These are phyloP conservation scores for Geotrichum reessii DNA, from an alignment of 1,139 yeast species.

Conservation along the genomic window DNA sequence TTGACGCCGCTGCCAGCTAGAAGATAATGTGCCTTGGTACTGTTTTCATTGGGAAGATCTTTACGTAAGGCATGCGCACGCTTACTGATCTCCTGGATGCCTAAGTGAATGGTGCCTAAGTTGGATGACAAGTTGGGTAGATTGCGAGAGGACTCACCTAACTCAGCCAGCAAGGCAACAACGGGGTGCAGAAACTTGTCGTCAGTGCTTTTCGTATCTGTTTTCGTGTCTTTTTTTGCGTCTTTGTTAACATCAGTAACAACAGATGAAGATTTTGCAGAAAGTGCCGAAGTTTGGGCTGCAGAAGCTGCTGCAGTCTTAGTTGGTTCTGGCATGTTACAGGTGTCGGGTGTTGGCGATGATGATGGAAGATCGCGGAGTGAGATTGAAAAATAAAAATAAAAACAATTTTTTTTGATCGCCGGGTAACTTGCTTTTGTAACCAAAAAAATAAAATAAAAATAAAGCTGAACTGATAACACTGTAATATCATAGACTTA, in stretches of 20 bases:
- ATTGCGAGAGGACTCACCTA: conserved; percentile 64
- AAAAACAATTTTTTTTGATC: not conserved
- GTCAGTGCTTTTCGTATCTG: not conserved
- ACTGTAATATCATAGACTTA: not conserved
- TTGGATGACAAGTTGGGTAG: conserved; percentile 63
- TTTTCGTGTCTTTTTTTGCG: not conserved
- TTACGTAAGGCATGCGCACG: conserved; percentile 60
- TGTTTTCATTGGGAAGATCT: conserved; percentile 43
- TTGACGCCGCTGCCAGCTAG: conserved; percentile 86
- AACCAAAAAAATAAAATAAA: not conserved
- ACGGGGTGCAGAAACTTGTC: conserved; percentile 33
- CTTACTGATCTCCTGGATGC: conserved; percentile 72
- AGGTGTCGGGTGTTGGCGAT: not conserved
- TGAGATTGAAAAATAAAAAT: not conserved
- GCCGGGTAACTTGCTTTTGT: not conserved
- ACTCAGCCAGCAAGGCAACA: conserved; percentile 48
- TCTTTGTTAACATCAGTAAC: not conserved
- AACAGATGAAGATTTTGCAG: conserved; percentile 5
- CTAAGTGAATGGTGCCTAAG: conserved; percentile 66
- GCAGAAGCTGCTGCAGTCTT: not conserved
- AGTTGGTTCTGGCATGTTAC: not conserved
- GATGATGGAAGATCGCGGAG: not conserved
- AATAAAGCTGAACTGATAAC: not conserved
- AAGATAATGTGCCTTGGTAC: conserved; percentile 84
- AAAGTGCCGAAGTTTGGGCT: not conserved